Evolutionary conservation across 768 basidiomycete genomes (phyloP).

Genomic region (Termitomyces sp.): DNA sequence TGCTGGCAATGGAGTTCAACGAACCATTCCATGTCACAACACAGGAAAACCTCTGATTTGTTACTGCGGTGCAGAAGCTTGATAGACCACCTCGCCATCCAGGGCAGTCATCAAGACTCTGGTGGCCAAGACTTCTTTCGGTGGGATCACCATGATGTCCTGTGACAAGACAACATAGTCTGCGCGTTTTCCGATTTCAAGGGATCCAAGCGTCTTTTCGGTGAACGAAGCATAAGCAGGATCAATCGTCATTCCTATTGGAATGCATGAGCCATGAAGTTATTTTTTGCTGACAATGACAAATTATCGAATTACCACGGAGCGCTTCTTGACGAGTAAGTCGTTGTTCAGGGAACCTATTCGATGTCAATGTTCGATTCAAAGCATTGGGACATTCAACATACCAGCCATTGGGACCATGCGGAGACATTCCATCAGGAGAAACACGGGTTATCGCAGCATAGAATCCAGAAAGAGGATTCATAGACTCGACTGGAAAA

Average conservation of each 20-base stretch:
- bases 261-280: background rate
- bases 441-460: slow-evolving; percentile 82
- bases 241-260: slow-evolving; percentile 78
- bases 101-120: slow-evolving; percentile 73
- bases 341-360: slow-evolving; percentile 80
- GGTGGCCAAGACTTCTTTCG: slow-evolving; percentile 58
- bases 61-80: slow-evolving; percentile 11
- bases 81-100: slow-evolving; percentile 57
- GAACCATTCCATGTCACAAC: background rate
- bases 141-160: slow-evolving; percentile 72
- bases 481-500: slow-evolving; percentile 85
- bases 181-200: slow-evolving; percentile 74
- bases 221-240: slow-evolving; percentile 87
- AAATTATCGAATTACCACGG: slow-evolving; percentile 38
- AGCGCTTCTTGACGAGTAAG: slow-evolving; percentile 76
- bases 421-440: slow-evolving; percentile 68
- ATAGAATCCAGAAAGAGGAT: slow-evolving; percentile 82
- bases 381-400: slow-evolving; percentile 15
- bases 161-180: slow-evolving; percentile 84
- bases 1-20: background rate
- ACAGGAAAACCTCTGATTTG: background rate
- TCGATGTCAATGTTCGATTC: background rate
- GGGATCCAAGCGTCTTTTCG: slow-evolving; percentile 68
- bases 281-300: background rate
- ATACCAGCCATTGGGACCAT: slow-evolving; percentile 82